Evolutionary conservation across 1,284 basidiomycete genomes (phyloP).

Genomic region (Ustilago curta): DNA sequence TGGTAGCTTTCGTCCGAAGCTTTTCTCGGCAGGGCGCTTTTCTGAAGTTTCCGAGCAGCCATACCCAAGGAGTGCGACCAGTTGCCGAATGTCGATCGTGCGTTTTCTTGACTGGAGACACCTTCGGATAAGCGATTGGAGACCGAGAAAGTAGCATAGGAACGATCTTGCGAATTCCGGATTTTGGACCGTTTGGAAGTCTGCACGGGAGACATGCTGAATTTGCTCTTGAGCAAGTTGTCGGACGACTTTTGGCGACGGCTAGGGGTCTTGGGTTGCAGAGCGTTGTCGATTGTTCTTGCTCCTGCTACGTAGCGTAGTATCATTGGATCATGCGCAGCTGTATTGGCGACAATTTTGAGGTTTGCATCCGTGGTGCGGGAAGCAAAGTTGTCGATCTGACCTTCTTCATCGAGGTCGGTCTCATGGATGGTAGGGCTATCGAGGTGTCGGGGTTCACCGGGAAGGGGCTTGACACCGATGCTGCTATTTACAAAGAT

Average conservation of each 20-base stretch:
- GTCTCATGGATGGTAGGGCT: background rate
- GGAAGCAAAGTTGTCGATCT: background rate
- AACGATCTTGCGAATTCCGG: constrained; percentile 20
- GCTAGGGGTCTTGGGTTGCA: constrained; percentile 24
- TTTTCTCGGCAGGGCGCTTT: constrained; percentile 20
- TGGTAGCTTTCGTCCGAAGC: constrained; percentile 26
- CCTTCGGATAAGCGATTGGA: constrained; percentile 9
- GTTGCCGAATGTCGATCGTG: constrained; percentile 25
- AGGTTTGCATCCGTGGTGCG: background rate
- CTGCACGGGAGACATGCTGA: constrained; percentile 51
- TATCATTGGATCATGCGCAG: constrained; percentile 11
- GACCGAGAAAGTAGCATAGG: background rate
- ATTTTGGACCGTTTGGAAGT: constrained; percentile 32
- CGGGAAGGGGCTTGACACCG: constrained; percentile 22
- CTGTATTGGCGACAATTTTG: background rate
- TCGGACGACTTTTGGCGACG: constrained; percentile 15
- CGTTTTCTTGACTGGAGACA: constrained; percentile 12
- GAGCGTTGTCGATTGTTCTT: background rate
- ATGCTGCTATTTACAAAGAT: constrained; percentile 39
- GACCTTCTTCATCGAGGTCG: background rate
- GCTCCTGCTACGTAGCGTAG: constrained; percentile 4
- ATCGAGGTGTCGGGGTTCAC: background rate
- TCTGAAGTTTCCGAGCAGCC: constrained; percentile 29
- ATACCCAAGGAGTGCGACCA: constrained; percentile 37
- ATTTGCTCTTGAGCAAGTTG: constrained; percentile 40